phyloP scores from a whole-genome alignment of 2,329 filamentous ascomycete species.

The Trichoderma atrobrunneum region DNA sequence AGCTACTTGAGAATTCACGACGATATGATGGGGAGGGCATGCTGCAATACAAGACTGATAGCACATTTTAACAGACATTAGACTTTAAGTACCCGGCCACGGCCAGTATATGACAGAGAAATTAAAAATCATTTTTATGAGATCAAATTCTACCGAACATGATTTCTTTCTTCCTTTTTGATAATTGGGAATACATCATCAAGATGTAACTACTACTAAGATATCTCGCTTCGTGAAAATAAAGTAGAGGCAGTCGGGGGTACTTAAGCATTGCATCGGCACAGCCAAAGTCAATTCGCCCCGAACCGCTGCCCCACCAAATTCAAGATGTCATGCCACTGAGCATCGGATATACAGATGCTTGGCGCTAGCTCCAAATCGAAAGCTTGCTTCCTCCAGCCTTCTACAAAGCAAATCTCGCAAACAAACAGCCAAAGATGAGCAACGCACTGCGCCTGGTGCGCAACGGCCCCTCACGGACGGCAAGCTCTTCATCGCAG shows the following conservation, averaged over 20 bases:
- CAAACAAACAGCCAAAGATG: conserved; percentile 32
- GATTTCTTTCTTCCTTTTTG: no score
- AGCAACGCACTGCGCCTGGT: conserved; percentile 38
- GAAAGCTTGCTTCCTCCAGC: background rate
- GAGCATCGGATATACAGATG: background rate
- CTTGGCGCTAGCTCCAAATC: conserved; percentile 1
- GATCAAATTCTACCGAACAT: background rate
- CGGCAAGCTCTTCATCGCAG: conserved; percentile 25
- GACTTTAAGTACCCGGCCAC: background rate
- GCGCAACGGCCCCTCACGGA: conserved; percentile 32
- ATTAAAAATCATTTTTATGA: background rate
- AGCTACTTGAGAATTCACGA: background rate
- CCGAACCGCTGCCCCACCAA: conserved; percentile 18
- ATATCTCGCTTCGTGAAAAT: background rate
- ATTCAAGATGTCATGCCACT: conserved; percentile 15
- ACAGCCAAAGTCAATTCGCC: background rate
- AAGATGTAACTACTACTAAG: background rate
- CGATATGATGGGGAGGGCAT: background rate
- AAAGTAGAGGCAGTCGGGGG: background rate
- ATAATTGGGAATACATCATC: background rate
- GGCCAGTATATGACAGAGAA: background rate
- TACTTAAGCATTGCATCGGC: background rate
- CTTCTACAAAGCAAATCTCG: background rate
- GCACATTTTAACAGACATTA: background rate
- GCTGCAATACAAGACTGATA: background rate